These are phyloP conservation scores for Xenoacremonium recifei DNA, from an alignment of 2,329 filamentous ascomycete genomes.

Conservation along the genomic window DNA sequence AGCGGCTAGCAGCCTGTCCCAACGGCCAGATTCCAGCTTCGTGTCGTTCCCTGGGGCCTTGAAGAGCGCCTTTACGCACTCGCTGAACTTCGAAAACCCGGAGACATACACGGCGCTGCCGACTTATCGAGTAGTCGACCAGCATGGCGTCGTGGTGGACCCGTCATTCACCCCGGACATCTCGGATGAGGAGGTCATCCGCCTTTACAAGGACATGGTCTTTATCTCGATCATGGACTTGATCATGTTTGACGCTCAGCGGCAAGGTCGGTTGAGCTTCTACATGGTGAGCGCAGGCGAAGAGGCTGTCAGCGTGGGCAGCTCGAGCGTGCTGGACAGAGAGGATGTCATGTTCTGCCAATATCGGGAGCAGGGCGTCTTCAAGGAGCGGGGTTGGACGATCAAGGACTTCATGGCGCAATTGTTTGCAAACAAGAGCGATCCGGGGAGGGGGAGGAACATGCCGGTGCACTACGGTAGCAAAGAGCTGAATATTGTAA, in stretches of 20 bases:
- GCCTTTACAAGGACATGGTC: constrained; percentile 65
- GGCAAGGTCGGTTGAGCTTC: constrained; percentile 90
- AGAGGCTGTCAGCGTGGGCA: constrained; percentile 90
- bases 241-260: constrained; percentile 96
- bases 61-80: constrained; percentile 86
- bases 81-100: constrained; percentile 74
- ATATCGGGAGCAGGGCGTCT: constrained; percentile 91
- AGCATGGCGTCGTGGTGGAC: constrained; percentile 82
- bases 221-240: constrained; percentile 84
- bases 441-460: constrained; percentile 79
- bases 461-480: constrained; percentile 98
- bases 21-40: constrained; percentile 53
- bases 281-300: constrained; percentile 97
- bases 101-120: constrained; percentile 73
- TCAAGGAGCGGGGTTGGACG: constrained; percentile 83
- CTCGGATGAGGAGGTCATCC: constrained; percentile 58
- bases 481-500: constrained; percentile 76
- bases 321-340: constrained; percentile 77
- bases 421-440: constrained; percentile 82
- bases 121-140: constrained; percentile 89
- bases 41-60: constrained; percentile 90
- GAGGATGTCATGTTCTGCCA: constrained; percentile 91
- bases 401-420: constrained; percentile 93
- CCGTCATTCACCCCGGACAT: constrained; percentile 67
- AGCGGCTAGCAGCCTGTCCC: constrained; percentile 50